Percentiles rank a stretch among this genome's conserved stretches.
Conservation (phyloP, 2,329 filamentous ascomycete genomes). For the Rugonectria rugulosa region DNA sequence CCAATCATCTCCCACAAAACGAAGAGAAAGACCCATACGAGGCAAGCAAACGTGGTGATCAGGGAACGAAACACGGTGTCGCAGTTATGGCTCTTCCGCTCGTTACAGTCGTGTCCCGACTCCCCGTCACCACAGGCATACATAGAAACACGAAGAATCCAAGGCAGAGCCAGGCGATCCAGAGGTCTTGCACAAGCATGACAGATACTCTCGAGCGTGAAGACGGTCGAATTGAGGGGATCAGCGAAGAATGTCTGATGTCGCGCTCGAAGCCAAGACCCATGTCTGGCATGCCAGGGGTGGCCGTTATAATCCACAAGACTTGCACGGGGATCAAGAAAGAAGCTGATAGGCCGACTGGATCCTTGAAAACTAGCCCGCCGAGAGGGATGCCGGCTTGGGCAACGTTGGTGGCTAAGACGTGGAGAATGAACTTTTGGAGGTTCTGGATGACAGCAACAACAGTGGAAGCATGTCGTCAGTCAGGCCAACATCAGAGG, state of each 20-base stretch:
- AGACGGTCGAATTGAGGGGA: conserved; percentile 74
- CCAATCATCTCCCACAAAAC: conserved; percentile 82
- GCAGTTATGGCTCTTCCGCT: conserved; percentile 60
- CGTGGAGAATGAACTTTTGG: conserved; percentile 76
- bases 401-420: conserved; percentile 75
- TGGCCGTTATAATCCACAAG: conserved; percentile 84
- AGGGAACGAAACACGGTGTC: conserved; percentile 74
- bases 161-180: conserved; percentile 71
- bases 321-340: conserved; percentile 79
- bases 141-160: conserved; percentile 67
- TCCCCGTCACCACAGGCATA: conserved; percentile 69
- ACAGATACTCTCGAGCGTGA: conserved; percentile 70
- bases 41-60: conserved; percentile 75
- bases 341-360: conserved; percentile 71
- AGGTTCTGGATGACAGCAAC: conserved; percentile 78
- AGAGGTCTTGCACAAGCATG: conserved; percentile 72
- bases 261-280: conserved; percentile 74
- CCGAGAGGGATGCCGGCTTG: conserved; percentile 74
- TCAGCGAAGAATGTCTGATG: conserved; percentile 72
- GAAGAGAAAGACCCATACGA: conserved; percentile 81
- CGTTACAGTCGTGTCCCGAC: conserved; percentile 69
- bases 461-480: conserved; percentile 73
- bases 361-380: conserved; percentile 76
- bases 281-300: conserved; percentile 78
- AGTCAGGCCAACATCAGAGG: conserved; percentile 73